Conservation (phyloP, 331 rosid species). For the Quercus lobata region DNA sequence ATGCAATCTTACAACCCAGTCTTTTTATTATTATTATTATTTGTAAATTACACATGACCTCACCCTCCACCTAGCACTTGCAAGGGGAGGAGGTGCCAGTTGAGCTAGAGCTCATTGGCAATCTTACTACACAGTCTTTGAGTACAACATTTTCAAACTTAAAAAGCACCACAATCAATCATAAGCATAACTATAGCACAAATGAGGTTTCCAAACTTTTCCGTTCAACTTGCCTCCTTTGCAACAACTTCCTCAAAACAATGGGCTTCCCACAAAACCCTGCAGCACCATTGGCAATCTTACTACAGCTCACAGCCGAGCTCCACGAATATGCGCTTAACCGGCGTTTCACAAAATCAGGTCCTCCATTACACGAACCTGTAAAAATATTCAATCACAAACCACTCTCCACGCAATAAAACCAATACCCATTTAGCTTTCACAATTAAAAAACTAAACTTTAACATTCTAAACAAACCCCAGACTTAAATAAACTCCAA, state of each 20-base stretch:
- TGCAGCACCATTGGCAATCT: conserved; percentile 22
- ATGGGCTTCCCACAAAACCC: conserved; percentile 33
- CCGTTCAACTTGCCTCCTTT: conserved; percentile 38
- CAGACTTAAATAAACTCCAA: neutral
- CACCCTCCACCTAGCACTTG: too few species aligned
- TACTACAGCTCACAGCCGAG: conserved; percentile 48
- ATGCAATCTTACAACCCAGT: neutral
- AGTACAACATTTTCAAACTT: neutral
- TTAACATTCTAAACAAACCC: neutral
- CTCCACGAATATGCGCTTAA: conserved; percentile 32
- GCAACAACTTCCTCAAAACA: conserved; percentile 23
- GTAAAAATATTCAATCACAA: conserved; percentile 7
- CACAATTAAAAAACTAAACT: neutral
- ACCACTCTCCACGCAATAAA: neutral
- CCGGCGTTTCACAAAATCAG: conserved; percentile 33
- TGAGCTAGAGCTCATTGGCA: too few species aligned
- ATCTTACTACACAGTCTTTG: neutral
- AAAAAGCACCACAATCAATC: neutral
- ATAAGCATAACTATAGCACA: neutral
- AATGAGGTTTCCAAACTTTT: neutral
- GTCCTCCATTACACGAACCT: conserved; percentile 37
- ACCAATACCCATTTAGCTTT: neutral
- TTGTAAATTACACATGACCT: too few species aligned
- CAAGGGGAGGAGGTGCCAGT: too few species aligned
- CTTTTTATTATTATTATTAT: too few species aligned